Conservation (phyloP, 441 rosid genomes). For the Codiaeum variegatum region DNA sequence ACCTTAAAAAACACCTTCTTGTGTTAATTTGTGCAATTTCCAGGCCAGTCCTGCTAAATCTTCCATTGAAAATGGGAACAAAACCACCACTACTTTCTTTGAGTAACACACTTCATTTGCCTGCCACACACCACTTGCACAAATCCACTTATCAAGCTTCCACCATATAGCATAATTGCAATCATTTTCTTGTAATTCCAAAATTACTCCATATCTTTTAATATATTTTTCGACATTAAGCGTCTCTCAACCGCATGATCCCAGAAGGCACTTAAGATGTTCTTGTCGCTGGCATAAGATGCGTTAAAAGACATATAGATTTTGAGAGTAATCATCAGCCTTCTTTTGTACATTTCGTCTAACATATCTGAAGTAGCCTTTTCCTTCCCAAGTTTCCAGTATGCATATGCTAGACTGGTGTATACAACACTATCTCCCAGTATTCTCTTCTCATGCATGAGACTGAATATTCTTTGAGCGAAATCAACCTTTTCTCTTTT, state of each 20-base stretch:
- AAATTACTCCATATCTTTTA: constrained; percentile 41
- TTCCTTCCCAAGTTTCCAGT: constrained; percentile 70
- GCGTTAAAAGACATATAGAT: constrained; percentile 57
- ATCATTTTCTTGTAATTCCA: neutral
- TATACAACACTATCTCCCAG: constrained; percentile 67
- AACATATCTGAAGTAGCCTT: constrained; percentile 48
- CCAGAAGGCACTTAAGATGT: constrained; percentile 65
- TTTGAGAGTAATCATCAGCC: constrained; percentile 69
- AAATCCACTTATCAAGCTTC: neutral
- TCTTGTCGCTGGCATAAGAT: constrained; percentile 49
- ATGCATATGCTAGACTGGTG: constrained; percentile 63
- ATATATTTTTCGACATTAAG: constrained; percentile 57
- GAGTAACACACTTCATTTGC: neutral
- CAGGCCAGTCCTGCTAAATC: neutral
- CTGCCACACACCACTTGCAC: neutral
- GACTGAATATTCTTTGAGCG: constrained; percentile 45
- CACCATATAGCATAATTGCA: neutral
- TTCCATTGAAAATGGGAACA: neutral
- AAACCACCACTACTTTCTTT: neutral
- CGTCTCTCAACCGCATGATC: constrained; percentile 55
- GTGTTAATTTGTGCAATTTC: neutral
- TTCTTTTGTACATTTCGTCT: constrained; percentile 67
- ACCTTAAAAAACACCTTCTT: neutral
- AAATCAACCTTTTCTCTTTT: constrained; percentile 55
- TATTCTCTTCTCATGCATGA: constrained; percentile 68